Conservation (phyloP, 2,329 filamentous ascomycete genomes). For the Claviceps digitariae region DNA sequence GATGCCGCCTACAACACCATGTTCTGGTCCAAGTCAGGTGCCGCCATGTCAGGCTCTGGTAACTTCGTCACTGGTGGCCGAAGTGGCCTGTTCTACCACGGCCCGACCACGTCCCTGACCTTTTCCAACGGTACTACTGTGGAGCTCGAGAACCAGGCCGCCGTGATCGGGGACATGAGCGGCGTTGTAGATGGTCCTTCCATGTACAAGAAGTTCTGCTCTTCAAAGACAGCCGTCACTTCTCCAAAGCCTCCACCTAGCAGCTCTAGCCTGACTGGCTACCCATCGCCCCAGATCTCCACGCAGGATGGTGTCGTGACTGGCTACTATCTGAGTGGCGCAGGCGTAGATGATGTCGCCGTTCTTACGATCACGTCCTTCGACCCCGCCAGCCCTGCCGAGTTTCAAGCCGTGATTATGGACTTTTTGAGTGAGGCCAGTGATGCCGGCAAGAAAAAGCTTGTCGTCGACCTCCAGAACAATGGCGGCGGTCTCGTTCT, state of each 20-base stretch:
- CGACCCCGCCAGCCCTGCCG: slow-evolving; percentile 12
- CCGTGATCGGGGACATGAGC: slow-evolving; percentile 15
- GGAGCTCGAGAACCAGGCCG: slow-evolving; percentile 18
- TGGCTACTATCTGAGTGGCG: slow-evolving; percentile 23
- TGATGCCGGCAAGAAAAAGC: slow-evolving; percentile 40
- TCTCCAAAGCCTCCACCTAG: neutral
- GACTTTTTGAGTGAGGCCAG: slow-evolving; percentile 23
- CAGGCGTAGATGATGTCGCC: slow-evolving; percentile 21
- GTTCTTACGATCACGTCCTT: slow-evolving; percentile 16
- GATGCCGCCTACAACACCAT: slow-evolving; percentile 24
- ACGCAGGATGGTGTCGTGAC: slow-evolving; percentile 8
- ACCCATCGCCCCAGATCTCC: slow-evolving; percentile 19
- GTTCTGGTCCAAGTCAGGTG: slow-evolving; percentile 17
- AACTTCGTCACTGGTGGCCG: slow-evolving; percentile 20
- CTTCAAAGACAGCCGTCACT: slow-evolving; percentile 4
- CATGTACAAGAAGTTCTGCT: slow-evolving; percentile 22
- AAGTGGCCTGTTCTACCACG: slow-evolving; percentile 13
- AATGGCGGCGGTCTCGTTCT: slow-evolving; percentile 47
- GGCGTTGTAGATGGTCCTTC: slow-evolving; percentile 19
- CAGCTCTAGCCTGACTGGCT: slow-evolving; percentile 8
- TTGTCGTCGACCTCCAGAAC: slow-evolving; percentile 30
- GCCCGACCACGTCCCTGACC: slow-evolving; percentile 21
- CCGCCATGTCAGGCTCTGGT: slow-evolving; percentile 10
- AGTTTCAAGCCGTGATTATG: slow-evolving; percentile 22
- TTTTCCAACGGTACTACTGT: slow-evolving; percentile 23